Conservation (phyloP, 1,139 yeast species). For the Geotrichum restrictum region DNA sequence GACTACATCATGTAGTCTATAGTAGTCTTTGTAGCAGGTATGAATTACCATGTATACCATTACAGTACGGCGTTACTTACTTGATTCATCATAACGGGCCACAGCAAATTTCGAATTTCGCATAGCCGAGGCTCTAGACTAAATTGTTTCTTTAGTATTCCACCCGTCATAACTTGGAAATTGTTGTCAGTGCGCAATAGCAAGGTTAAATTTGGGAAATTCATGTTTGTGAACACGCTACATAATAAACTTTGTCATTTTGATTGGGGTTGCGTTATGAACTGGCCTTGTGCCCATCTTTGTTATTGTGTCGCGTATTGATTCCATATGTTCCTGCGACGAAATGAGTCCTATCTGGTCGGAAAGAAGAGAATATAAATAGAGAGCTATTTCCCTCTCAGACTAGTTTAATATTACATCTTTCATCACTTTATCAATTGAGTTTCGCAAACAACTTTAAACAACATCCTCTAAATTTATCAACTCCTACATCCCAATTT, state of each 20-base stretch:
- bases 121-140: neutral
- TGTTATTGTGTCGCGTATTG: neutral
- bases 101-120: no score
- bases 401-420: no score
- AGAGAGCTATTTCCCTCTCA: neutral
- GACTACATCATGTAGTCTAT: no score
- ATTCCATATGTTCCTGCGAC: neutral
- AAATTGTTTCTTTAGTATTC: neutral
- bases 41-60: no score
- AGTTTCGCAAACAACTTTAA: neutral
- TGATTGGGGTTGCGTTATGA: neutral
- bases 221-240: no score
- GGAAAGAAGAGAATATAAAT: neutral
- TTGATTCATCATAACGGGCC: no score
- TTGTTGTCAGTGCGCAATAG: neutral
- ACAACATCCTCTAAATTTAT: neutral
- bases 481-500: neutral
- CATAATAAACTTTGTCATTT: no score
- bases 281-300: neutral
- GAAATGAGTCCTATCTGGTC: neutral
- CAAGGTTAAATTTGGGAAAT: no score
- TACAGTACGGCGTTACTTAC: no score
- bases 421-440: constrained; percentile 6
- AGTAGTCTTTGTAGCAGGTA: no score
- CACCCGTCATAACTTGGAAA: neutral